Base-by-base conservation (phyloP, 306 rosid genomes). In the Cucurbita maxima region DNA sequence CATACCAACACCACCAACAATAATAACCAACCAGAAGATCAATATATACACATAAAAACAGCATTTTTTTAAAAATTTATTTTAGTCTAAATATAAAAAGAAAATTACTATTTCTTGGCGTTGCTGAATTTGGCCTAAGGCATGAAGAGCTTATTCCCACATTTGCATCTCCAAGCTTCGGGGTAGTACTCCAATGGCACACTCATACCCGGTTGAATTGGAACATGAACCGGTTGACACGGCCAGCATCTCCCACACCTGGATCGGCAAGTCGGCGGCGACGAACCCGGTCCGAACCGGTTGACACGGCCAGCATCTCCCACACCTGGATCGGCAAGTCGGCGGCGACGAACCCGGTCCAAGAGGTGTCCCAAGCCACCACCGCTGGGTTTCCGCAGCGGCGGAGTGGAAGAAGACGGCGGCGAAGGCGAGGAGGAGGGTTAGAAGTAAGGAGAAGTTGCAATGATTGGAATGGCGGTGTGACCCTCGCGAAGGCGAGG, bases 111-210 rank as follows among this genome's bases (percentile, higher is more conserved):
- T 30, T 30, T 30, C 7, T 54, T 10, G 18, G 3, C 8, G 11
- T 7, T 0, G 68, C 3, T 13, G 64, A 58, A 58, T 30, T 34
- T 13, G 36, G 80, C 25, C 71, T 50, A 92, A 58, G 98, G 98
- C 92, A 85, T 87, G 51, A 84, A 93, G 79, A 90, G 87, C 85
- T 88, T 87, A 76, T 85, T 81, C 73, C 94, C 88, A 71, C 98
- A 93, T 80, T 86, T 84, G 88, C 98, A 93, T 50, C 98, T 88
- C 98, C 98, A 93, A 43, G 98, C 97, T 88, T 93, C 97, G 0
- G 98, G 98, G 62, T 93, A 93, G 58, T 93, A 93, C 87, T 93
- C 98, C 15, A 93, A 88, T 0, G 97, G 88, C 10, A 81, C 51
- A 60, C 81, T 82, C 63, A 87, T 13, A 70, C 98, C 97, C 5